These are phyloP conservation scores for Dendrocalamus sinicus DNA, from an alignment of 176 grass and related monocot genomes.

Conservation along the genomic window DNA sequence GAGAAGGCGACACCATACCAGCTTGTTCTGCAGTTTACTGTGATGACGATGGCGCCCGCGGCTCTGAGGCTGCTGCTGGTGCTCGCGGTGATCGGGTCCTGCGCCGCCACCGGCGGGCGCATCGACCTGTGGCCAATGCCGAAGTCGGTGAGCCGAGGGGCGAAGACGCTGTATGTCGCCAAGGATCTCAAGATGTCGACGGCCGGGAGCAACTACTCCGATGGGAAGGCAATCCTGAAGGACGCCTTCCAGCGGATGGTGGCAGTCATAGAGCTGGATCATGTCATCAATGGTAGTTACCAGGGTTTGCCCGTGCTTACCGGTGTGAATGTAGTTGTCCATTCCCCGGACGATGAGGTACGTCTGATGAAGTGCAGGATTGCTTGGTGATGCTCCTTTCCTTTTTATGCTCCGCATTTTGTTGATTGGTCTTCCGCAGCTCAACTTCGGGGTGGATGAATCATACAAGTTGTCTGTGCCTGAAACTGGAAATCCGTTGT, in stretches of 20 bases:
- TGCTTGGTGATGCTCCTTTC: constrained; percentile 5
- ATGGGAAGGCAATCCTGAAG: constrained; percentile 60
- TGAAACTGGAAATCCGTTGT: constrained; percentile 49
- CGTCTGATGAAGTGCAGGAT: background rate
- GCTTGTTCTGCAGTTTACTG: background rate
- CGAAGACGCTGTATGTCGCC: constrained; percentile 61
- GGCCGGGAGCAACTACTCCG: constrained; percentile 66
- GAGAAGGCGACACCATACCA: background rate
- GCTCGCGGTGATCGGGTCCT: constrained; percentile 13
- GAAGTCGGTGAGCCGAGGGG: constrained; percentile 51
- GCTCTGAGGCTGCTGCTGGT: constrained; percentile 34
- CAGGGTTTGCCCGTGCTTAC: constrained; percentile 45
- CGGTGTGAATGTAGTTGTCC: constrained; percentile 59
- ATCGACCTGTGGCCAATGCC: constrained; percentile 95
- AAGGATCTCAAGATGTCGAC: constrained; percentile 62
- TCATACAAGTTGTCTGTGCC: constrained; percentile 77
- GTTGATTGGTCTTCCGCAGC: constrained; percentile 44
- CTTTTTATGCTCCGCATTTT: constrained; percentile 22
- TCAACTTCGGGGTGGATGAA: constrained; percentile 80
- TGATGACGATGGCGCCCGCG: constrained; percentile 36
- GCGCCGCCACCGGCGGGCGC: constrained; percentile 13
- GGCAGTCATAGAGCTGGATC: constrained; percentile 54
- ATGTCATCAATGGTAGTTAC: constrained; percentile 56
- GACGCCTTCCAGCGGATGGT: constrained; percentile 83
- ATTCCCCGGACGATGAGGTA: constrained; percentile 62